Evolutionary conservation across 83 land plant species (phyloP).

Genomic region (Picea mariana): DNA sequence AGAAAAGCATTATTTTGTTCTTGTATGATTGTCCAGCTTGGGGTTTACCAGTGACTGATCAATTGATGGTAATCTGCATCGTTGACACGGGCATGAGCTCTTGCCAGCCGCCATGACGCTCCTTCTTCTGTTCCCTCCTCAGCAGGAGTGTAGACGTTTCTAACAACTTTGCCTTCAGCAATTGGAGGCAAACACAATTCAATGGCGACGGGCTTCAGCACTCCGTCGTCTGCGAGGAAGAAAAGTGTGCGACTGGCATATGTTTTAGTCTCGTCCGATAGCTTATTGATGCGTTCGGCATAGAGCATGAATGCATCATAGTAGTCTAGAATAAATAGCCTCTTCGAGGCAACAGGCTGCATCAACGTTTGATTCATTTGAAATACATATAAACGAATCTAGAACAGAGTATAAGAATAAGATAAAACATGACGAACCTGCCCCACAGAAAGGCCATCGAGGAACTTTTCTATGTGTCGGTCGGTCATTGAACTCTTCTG

Average conservation of each 20-base stretch:
- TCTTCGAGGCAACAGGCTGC: no score
- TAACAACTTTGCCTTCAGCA: background rate
- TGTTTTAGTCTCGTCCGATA: background rate
- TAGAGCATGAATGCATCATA: background rate
- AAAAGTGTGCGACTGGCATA: constrained; percentile 57
- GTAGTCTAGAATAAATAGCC: no score
- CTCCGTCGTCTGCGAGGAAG: constrained; percentile 38
- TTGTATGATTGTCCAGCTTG: no score
- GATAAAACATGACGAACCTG: background rate
- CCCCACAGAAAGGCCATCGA: background rate
- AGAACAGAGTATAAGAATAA: background rate
- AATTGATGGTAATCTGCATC: constrained; percentile 13
- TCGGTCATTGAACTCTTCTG: no score
- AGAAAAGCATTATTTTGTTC: no score
- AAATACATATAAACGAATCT: no score
- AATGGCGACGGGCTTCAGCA: constrained; percentile 57
- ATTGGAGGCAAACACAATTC: constrained; percentile 52
- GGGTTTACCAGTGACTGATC: constrained; percentile 6
- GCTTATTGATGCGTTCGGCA: constrained; percentile 23
- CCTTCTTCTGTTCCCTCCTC: constrained; percentile 11
- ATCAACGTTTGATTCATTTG: no score
- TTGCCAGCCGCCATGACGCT: constrained; percentile 22
- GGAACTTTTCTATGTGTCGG: no score
- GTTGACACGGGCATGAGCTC: background rate
- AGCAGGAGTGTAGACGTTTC: constrained; percentile 12